Evolutionary conservation across 2,329 filamentous ascomycete species (phyloP).

Genomic region (Venturia carpophila): DNA sequence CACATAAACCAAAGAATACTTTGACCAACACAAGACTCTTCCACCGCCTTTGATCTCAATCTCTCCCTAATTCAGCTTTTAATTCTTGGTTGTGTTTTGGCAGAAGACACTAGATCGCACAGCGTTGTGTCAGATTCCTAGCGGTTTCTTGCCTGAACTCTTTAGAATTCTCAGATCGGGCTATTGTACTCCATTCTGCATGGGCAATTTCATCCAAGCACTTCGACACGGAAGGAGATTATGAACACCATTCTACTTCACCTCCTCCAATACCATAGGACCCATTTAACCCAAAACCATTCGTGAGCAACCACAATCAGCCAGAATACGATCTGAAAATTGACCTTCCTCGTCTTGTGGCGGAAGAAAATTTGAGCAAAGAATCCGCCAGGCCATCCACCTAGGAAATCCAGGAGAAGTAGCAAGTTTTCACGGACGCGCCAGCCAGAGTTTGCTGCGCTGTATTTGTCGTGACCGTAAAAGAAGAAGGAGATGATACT

Average conservation of each 20-base stretch:
- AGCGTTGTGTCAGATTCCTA: no score
- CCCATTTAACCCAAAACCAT: background rate
- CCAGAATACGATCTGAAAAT: conserved; percentile 15
- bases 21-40: no score
- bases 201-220: no score
- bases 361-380: conserved; percentile 8
- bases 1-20: no score
- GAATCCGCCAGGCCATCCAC: conserved; percentile 16
- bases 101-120: no score
- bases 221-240: no score
- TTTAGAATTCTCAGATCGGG: no score
- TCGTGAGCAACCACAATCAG: conserved; percentile 5
- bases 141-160: no score
- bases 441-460: conserved; percentile 8
- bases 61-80: no score
- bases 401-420: conserved; percentile 9
- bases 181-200: no score
- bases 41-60: no score
- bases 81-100: no score
- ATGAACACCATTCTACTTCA: background rate
- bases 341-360: conserved; percentile 14
- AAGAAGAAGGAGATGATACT: conserved; percentile 12
- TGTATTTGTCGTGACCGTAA: conserved; percentile 15
- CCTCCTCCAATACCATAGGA: background rate
- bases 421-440: conserved; percentile 11